phyloP scores from a whole-genome alignment of 306 rosid genomes.

The cucumber (Cucumis sativus) region Cucumber_9930_V3 NC_026656.2:20510001-20510500 shows the following conservation, averaged over 20 bases:
- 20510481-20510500: background rate
- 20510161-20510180: background rate
- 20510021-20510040: background rate
- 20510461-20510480: background rate
- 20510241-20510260: background rate
- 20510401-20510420: background rate
- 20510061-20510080: background rate
- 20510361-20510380: background rate
- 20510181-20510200: background rate
- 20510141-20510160: background rate
- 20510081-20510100: background rate
- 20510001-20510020: too few relatives aligned
- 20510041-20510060: background rate
- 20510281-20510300: background rate
- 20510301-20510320: background rate
- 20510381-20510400: background rate
- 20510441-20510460: background rate
- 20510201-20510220: background rate
- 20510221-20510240: background rate
- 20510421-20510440: slow-evolving; percentile 1
- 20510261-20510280: background rate
- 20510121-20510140: background rate
- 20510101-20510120: background rate
- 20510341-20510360: background rate
- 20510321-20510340: background rate